Percentiles rank a stretch among this genome's conserved stretches.
Evolutionary conservation across 148 eudicot species (phyloP).

Genomic region (Chenopodium formosanum): DNA sequence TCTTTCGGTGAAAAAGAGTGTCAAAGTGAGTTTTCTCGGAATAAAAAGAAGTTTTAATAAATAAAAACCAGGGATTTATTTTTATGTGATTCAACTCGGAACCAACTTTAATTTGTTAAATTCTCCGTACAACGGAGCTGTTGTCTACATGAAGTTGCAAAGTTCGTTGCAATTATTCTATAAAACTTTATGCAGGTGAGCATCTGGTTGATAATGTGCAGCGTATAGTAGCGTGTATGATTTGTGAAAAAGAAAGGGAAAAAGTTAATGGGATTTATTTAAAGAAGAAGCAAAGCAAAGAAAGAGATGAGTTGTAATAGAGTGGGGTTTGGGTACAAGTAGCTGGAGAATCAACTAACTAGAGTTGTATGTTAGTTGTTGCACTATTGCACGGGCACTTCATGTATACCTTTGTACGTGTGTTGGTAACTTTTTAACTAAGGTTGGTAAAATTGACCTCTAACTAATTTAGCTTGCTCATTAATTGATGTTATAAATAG

Average conservation of each 20-base stretch:
- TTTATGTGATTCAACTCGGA: too few species aligned
- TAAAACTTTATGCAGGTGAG: background rate
- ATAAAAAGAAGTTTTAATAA: too few species aligned
- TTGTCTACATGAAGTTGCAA: background rate
- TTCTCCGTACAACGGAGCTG: too few species aligned
- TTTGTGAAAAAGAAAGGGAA: too few species aligned
- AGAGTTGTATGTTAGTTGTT: background rate
- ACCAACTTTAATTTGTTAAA: too few species aligned
- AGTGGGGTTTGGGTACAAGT: background rate
- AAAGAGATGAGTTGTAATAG: slow-evolving; percentile 6
- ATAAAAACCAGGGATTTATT: too few species aligned
- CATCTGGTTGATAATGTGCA: slow-evolving; percentile 17
- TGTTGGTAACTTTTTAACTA: background rate
- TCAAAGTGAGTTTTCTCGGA: too few species aligned
- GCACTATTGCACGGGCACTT: background rate
- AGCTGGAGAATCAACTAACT: background rate
- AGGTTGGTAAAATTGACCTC: too few species aligned
- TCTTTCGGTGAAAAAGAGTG: too few species aligned
- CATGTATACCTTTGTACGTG: background rate
- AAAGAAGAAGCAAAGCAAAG: background rate
- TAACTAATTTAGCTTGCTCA: too few species aligned
- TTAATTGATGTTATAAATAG: too few species aligned
- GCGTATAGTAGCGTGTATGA: background rate
- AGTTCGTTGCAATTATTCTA: background rate
- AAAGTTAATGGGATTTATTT: background rate